phyloP scores from a whole-genome alignment of 2,329 filamentous ascomycete species.

The Drechslerella dactyloides region DNA sequence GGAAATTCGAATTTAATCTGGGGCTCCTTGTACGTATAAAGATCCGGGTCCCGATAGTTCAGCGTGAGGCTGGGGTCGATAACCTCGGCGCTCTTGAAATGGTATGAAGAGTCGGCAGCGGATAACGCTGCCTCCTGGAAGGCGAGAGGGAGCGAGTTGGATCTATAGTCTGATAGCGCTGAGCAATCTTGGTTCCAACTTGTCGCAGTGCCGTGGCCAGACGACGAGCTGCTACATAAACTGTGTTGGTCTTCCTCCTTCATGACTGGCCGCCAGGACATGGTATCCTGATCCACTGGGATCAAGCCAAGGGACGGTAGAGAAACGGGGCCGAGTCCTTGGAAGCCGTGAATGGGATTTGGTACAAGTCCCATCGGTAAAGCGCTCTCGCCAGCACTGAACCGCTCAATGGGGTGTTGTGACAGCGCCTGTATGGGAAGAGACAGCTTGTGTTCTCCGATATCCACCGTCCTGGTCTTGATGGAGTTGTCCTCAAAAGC shows the following conservation, averaged over 20 bases:
- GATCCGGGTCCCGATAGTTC: slow-evolving; percentile 30
- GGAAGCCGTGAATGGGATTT: slow-evolving; percentile 27
- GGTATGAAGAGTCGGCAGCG: slow-evolving; percentile 12
- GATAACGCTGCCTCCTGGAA: slow-evolving; percentile 23
- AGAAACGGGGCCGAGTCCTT: slow-evolving; percentile 9
- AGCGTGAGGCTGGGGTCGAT: slow-evolving; percentile 46
- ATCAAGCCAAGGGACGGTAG: slow-evolving; percentile 25
- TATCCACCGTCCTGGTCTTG: slow-evolving; percentile 30
- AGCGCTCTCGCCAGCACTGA: slow-evolving; percentile 31
- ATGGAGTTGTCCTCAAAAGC: slow-evolving; percentile 11
- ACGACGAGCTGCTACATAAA: slow-evolving; percentile 28
- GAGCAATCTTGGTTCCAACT: slow-evolving; percentile 14
- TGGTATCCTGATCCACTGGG: slow-evolving; percentile 22
- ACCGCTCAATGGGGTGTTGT: slow-evolving; percentile 44
- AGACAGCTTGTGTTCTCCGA: slow-evolving; percentile 47
- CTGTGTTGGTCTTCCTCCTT: slow-evolving; percentile 40
- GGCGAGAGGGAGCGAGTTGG: slow-evolving; percentile 29
- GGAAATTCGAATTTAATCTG: slow-evolving; percentile 35
- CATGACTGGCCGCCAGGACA: slow-evolving; percentile 38
- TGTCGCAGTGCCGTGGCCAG: slow-evolving; percentile 6
- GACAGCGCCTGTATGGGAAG: slow-evolving; percentile 27
- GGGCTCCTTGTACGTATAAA: slow-evolving; percentile 30
- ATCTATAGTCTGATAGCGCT: slow-evolving; percentile 18
- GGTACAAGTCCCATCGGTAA: slow-evolving; percentile 40
- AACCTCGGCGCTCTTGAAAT: slow-evolving; percentile 29